Evolutionary conservation across 176 grass and related monocot species (phyloP).

Genomic region (Eragrostis curvula): DNA sequence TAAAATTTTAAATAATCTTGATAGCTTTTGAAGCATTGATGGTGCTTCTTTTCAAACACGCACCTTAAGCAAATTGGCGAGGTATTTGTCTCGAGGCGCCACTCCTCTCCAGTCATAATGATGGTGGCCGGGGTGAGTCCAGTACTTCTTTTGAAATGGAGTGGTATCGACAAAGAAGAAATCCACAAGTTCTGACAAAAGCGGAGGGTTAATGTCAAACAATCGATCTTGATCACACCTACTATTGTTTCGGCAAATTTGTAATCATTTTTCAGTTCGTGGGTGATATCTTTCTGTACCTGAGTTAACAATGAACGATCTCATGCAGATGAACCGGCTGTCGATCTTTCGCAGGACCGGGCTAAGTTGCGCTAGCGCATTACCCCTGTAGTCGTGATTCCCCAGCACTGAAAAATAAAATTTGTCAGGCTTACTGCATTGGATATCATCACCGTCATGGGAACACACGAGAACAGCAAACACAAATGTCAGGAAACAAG

Average conservation of each 20-base stretch:
- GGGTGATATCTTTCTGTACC: slow-evolving; percentile 34
- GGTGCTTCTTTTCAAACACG: not conserved
- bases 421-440: not conserved
- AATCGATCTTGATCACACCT: not conserved
- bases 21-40: not conserved
- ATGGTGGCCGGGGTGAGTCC: slow-evolving; percentile 50
- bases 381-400: slow-evolving; percentile 91
- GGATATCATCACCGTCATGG: not conserved
- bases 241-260: not conserved
- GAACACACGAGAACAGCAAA: not conserved
- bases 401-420: slow-evolving; percentile 57
- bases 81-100: slow-evolving; percentile 52
- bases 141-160: slow-evolving; percentile 65
- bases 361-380: slow-evolving; percentile 71
- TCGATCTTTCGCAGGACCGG: slow-evolving; percentile 62
- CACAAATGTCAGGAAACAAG: not conserved
- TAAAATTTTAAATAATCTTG: not conserved
- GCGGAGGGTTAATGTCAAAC: not conserved
- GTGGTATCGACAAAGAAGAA: slow-evolving; percentile 80
- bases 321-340: slow-evolving; percentile 79
- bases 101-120: slow-evolving; percentile 79
- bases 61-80: slow-evolving; percentile 68
- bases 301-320: slow-evolving; percentile 75
- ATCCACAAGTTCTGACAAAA: slow-evolving; percentile 55
- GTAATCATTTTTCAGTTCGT: not conserved